Evolutionary conservation across 306 rosid species (phyloP), one percentile per base, ranked within the genome.

Genomic region (Castanopsis chinensis): DNA sequence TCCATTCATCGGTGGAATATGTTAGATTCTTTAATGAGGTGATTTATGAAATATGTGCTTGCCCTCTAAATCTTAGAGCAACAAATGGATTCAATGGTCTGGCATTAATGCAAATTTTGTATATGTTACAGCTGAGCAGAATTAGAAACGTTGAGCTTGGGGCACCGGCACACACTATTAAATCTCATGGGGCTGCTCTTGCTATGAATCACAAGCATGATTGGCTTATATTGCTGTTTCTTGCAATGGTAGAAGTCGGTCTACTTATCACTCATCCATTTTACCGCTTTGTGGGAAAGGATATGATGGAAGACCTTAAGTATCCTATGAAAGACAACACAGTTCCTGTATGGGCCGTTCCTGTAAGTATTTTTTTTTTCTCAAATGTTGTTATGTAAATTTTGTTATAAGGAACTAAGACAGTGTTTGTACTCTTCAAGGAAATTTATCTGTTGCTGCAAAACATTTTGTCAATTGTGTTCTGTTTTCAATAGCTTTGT

Each of bases 321-420:
- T 95, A 87, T 75, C 99, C 99, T 58, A 33, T 95, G 86, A 90
- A 90, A 82, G 90, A 60, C 5, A 92, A 88, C 84, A 91, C 97
- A 9, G 97, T 95, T n/a, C 99, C 99, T 30, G 52, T 81, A 27
- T 95, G 99, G 99, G 85, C 99, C 69, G 97, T 95, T 70, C 97
- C 97, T 53, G 99, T 95, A 80, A 89, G 92, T 81, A 51, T 54
- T 28, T 35, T 19, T 23, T 55, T 73, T 45, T 25, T 49, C 53
- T 12, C 53, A 49, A 49, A 49, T 49, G 53, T 49, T 49, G 17
- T 12, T 49, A 12, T 49, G 17, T 10, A 2, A 49, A 49, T 13
- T 12, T 49, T 49, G 12, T 12, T 12, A 12, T 49, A 49, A 10
- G 53, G 5, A 49, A 37, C 45, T 37, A 8, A 37, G 11, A 37